Evolutionary conservation across 2,329 filamentous ascomycete species (phyloP), one percentile per base, ranked within the genome.

Genomic region (Apiospora koreana): DNA sequence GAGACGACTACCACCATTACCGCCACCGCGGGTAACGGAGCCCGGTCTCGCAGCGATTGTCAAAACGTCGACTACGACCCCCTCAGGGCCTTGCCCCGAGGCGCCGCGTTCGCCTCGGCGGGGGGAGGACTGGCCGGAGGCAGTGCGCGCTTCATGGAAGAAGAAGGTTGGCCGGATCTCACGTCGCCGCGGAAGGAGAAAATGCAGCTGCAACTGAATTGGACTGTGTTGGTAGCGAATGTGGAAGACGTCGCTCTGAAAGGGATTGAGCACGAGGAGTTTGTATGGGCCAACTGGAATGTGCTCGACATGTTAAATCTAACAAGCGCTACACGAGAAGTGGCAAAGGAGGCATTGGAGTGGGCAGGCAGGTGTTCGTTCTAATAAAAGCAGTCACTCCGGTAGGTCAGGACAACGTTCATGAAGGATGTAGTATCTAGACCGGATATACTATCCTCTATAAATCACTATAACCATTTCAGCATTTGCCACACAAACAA

Each of bases 201-300:
- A 18, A n/a, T 62, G 54, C 54, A 38, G 54, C 35, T 76, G 54
- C 77, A 78, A 74, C 71, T 79, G 1, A 77, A 78, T 58, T 77
- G 75, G 68, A 71, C 75, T 16, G 77, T 79, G 21, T 69, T 76
- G 28, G 76, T 79, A 3, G 73, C 77, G 48, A 75, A 73, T 65
- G 68, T 76, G 72, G 67, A 80, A 71, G 69, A 77, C 71, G 69
- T 76, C 72, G 42, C 77, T 72, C 42, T 78, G 46, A 42, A 77
- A 73, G 68, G 80, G 41, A 48, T 75, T 62, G 71, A 80, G 71
- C 69, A 81, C 74, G 75, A 77, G 73, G 72, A 76, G 76, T 66
- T 81, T 75, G 71, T 74, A 12, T 77, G 76, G 76, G 75, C 74
- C 6, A 74, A 69, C 58, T 74, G 73, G 58, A 71, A 72, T 10